Evolutionary conservation across 2,329 filamentous ascomycete species (phyloP), one percentile per base, ranked within the genome.

Genomic region (Calonectria hongkongensis): DNA sequence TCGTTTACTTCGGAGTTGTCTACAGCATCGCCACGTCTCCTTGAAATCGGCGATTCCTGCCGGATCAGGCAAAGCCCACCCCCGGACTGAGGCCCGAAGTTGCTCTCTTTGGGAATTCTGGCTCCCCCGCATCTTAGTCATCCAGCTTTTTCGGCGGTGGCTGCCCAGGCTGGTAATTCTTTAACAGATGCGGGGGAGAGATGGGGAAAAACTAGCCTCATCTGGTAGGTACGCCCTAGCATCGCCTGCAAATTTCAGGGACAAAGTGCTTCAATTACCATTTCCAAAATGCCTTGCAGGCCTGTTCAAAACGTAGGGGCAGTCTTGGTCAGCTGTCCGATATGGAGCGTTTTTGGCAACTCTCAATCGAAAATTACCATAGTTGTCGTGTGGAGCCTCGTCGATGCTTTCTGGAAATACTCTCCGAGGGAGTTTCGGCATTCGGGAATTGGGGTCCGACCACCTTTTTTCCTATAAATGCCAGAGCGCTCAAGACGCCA

Each of bases 211-310:
- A 2, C 70, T 72, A 72, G 33, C 70, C 41, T 8, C 1, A 28
- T 56, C 43, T 18, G n/a, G 70, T 56, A 72, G 30, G 56, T 64
- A 50, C 56, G 43, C 69, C 69, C 39, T n/a, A 28, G 30, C 45
- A 51, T 15, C 43, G 27, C 16, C 27, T 71, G 39, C 33, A 43
- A 54, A 43, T 28, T 30, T 51, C 18, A 60, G 18, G 16, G 12
- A 47, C 51, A 48, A 36, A 48, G 36, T 18, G 21, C 21, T 18
- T 39, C 16, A 39, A 25, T 69, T 60, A 7, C 66, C n/a, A 63
- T 16, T 28, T 50, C 6, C 8, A 54, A 43, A 43, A 41, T 28
- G 30, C 27, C n/a, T 43, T 70, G 30, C 43, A 36, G 33, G 28
- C n/a, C n/a, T 2, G n/a, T 25, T 36, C 64, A 36, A 28, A 58